Evolutionary conservation across 176 grass and related monocot genomes (phyloP), one percentile per base, ranked within the genome.

Genomic region (Lolium multiflorum): DNA sequence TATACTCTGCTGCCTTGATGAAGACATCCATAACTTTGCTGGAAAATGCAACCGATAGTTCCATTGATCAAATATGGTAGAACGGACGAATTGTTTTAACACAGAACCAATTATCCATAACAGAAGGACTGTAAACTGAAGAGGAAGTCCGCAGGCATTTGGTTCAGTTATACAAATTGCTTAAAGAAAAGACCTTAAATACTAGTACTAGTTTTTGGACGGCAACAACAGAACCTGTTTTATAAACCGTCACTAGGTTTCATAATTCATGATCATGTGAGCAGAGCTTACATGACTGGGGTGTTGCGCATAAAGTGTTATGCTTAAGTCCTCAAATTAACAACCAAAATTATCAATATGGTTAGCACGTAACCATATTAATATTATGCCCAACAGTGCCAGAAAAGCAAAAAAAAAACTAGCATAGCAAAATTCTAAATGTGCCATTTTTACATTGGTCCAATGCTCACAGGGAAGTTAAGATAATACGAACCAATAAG

Each of bases 1-100:
- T 90, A 76, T 97, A 99, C 52, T 99, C 97, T 75, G 94, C 94
- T 68, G 97, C 97, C 80, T 99, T 99, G 74, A 99, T 99, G 89
- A 99, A 99, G 61, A 99, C 94, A 90, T 99, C 97, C 92, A 97
- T 91, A 81, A 99, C 94, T 90, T 99, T 99, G 90, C 97, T 99
- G 92, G 76, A 79, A 79, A 38, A 91, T 76, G 44, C 38, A 54
- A 39, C 54, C 17, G 82, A 47, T 22, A 87, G 22, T 58, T 68
- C 39, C 59, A 78, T 52, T 46, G 14, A n/a, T 93, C 81, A 93
- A 79, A 55, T 74, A 58, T 25, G 59, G 26, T 5, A 14, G 54
- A 50, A 74, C 1, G 1, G 9, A 72, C 47, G 43, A 54, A 81
- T 66, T 13, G 75, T 50, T 79, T 50, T 10, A 76, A 76, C 28